Base-by-base conservation (phyloP, 2,329 filamentous ascomycete genomes). In the Sarocladiaceae sp. region DNA sequence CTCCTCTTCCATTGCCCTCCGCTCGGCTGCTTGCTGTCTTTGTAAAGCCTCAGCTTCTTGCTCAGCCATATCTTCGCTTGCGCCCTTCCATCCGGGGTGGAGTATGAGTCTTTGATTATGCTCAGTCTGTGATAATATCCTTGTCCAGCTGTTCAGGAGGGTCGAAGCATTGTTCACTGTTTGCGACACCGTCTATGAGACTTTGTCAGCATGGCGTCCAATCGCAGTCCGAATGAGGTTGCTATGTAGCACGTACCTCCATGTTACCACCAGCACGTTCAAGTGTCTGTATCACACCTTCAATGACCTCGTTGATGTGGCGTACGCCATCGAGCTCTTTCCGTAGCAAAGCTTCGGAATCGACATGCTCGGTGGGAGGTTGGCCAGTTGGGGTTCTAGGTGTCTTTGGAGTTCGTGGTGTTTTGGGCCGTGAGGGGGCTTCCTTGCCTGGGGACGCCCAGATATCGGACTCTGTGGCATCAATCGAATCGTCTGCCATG, bases 61-160 rank as follows among this genome's bases (percentile, higher is more conserved):
- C 55, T 96, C 90, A n/a, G 83, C 78, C 35, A 96, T 71, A 70
- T 99, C 94, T 63, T 92, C 84, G 4, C 83, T 88, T 25, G 92
- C 88, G 53, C 94, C 94, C 64, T 93, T 87, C 91, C 93, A 99
- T 54, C 83, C 77, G 2, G 90, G 88, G 63, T 96, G 88, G 42
- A 97, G 78, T 40, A 99, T 86, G 49, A 99, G 76, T 22, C 94
- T 85, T 68, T 97, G 92, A 65, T 96, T 97, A 71, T 99, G 94
- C 70, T 99, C 94, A 4, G 94, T 97, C 69, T 99, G 94, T 6
- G 90, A 94, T 12, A 99, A 81, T 58, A 99, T 97, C 50, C 91
- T 86, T 8, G 91, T 96, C 93, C 93, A 99, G 15, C 92, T 96
- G 62, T 95, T 91, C 28, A 99, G 83, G 13, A 99, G 80, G 1